Percentiles rank a stretch among this genome's conserved stretches.
These are phyloP conservation scores for Backusella circina DNA, from an alignment of 192 early-diverging fungal genomes.

Conservation along the genomic window DNA sequence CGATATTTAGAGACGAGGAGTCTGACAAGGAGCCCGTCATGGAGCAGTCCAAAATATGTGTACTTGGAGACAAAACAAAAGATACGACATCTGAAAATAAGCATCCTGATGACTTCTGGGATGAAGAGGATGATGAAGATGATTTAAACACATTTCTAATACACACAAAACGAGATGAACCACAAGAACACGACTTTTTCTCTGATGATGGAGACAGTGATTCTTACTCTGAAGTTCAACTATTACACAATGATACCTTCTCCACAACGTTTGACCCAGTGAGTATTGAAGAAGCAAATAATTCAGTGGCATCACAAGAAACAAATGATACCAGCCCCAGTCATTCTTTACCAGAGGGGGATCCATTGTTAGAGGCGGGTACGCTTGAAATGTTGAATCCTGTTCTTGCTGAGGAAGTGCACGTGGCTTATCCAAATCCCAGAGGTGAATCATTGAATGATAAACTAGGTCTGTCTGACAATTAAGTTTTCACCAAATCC, in stretches of 20 bases:
- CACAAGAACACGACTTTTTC: not conserved
- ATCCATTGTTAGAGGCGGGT: not conserved
- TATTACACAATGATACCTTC: not conserved
- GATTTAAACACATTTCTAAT: not conserved
- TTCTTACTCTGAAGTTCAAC: not conserved
- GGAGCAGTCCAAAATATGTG: not conserved
- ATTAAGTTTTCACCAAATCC: no score
- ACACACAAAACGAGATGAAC: not conserved
- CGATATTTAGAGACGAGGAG: not conserved
- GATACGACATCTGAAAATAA: not conserved
- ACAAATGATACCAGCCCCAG: not conserved
- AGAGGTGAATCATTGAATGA: not conserved
- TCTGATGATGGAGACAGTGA: not conserved
- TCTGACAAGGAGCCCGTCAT: not conserved
- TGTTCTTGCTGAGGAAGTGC: not conserved
- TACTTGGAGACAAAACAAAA: not conserved
- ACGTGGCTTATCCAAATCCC: not conserved
- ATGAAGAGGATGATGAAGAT: not conserved
- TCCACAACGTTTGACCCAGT: not conserved
- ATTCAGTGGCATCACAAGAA: not conserved
- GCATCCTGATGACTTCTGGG: not conserved
- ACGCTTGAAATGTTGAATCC: not conserved
- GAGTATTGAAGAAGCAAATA: not conserved
- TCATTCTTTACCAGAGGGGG: not conserved
- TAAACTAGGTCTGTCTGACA: not conserved